Conservation (phyloP, 2,329 filamentous ascomycete genomes). For the Pezicula radicicola region DNA sequence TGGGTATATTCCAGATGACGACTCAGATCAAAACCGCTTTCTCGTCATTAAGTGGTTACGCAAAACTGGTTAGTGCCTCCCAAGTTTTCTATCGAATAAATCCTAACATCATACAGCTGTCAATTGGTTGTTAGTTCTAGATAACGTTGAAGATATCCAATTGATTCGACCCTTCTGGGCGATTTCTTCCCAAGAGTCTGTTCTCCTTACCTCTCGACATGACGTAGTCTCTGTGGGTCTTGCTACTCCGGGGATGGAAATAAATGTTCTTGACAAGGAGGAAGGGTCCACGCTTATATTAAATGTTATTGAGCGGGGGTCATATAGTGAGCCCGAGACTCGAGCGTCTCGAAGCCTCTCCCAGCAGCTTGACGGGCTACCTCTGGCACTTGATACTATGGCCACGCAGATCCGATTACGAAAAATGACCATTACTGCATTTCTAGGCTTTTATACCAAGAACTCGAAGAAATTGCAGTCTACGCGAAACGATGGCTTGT, state of each 20-base stretch:
- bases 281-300: neutral
- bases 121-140: constrained; percentile 6
- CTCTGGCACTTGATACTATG: constrained; percentile 3
- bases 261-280: neutral
- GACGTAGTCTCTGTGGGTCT: neutral
- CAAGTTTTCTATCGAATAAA: neutral
- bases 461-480: neutral
- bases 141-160: constrained; percentile 5
- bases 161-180: constrained; percentile 2
- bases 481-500: neutral
- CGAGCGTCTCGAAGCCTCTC: neutral
- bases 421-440: neutral
- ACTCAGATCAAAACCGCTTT: neutral
- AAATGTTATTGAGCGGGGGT: neutral
- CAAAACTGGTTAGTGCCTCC: neutral
- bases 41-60: constrained; percentile 4
- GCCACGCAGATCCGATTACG: neutral
- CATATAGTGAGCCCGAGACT: neutral
- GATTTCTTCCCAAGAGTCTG: neutral
- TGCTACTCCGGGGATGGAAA: neutral
- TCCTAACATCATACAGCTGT: neutral
- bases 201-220: constrained; percentile 3
- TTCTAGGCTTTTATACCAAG: neutral
- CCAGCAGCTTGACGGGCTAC: neutral
- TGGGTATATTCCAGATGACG: neutral